Evolutionary conservation across 139 green algal genomes (phyloP).

Genomic region (Picochlorum sp.): DNA sequence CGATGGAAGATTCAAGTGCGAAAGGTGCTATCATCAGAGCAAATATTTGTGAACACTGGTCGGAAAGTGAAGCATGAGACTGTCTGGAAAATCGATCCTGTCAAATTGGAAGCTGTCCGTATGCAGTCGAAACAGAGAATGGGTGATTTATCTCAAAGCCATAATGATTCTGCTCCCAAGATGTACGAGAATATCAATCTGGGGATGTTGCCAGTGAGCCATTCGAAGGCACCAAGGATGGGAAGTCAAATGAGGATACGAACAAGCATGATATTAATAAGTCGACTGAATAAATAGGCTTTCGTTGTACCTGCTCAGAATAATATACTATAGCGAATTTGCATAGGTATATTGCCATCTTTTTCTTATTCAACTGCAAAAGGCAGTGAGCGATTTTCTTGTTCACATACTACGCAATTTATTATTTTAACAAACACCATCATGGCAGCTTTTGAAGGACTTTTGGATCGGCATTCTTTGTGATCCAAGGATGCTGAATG

Average conservation of each 20-base stretch:
- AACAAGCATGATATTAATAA: too few relatives aligned
- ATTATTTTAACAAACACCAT: background rate
- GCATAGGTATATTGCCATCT: too few relatives aligned
- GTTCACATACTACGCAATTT: background rate
- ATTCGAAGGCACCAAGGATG: too few relatives aligned
- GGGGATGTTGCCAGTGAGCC: too few relatives aligned
- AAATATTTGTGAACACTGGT: constrained; percentile 31
- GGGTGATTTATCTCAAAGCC: background rate
- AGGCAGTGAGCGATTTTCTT: too few relatives aligned
- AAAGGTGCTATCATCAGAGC: constrained; percentile 29
- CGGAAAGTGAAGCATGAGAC: constrained; percentile 34
- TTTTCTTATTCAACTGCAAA: too few relatives aligned
- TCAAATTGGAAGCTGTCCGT: background rate
- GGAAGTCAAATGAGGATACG: too few relatives aligned
- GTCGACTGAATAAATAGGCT: too few relatives aligned
- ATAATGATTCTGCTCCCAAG: too few relatives aligned
- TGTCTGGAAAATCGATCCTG: constrained; percentile 25
- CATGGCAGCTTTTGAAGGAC: constrained; percentile 11
- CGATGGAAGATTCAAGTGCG: constrained; percentile 38
- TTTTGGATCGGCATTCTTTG: constrained; percentile 33
- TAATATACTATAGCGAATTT: too few relatives aligned
- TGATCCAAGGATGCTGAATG: constrained; percentile 82
- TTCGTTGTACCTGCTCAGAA: too few relatives aligned
- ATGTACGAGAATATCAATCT: too few relatives aligned
- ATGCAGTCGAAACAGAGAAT: background rate